Base-by-base conservation (phyloP, 2,329 filamentous ascomycete genomes). In the Diaporthe australafricana region DNA sequence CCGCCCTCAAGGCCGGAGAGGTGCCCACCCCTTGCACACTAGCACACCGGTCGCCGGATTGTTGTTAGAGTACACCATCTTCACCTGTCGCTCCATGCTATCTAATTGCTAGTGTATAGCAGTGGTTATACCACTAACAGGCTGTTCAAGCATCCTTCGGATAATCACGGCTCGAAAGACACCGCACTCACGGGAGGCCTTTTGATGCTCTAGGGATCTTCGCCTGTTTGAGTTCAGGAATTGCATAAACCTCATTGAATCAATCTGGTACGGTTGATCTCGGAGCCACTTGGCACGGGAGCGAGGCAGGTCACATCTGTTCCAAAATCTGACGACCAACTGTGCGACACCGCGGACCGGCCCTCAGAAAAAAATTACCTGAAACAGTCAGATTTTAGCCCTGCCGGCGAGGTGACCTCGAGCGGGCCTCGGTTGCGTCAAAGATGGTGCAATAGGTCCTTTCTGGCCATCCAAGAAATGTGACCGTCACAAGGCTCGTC, bases 31-130 rank as follows among this genome's bases (percentile, higher is more conserved):
- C n/a, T 62, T 42, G 47, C 50, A 71, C 71, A 73, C n/a, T 62
- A 32, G 47, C 50, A 71, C 71, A 73, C 71, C 71, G 71, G 71
- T 73, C 47, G 62, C 22, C 67, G 42, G 53, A 50, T 69, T 47
- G 42, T 52, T 60, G 35, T 63, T 71, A 62, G 68, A 53, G 60
- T 63, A 71, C 71, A 71, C 62, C 71, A 71, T 53, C 62, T 62
- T 48, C 6, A 48, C 6, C 14, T 14, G n/a, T 25, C 42, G 32
- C 47, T 63, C 60, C 60, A 63, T 63, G 60, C 60, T 63, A 63
- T 63, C 60, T 25, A 22, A 14, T 25, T 63, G 60, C 60, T 65
- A 65, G 60, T 65, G 60, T 65, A 57, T 52, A 62, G 47, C 68
- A 52, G 68, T 68, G 22, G 47, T 52, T 45, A 56, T 56, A 45